Conservation (phyloP, 495 filamentous ascomycete species). For the Tuber brumale region DNA sequence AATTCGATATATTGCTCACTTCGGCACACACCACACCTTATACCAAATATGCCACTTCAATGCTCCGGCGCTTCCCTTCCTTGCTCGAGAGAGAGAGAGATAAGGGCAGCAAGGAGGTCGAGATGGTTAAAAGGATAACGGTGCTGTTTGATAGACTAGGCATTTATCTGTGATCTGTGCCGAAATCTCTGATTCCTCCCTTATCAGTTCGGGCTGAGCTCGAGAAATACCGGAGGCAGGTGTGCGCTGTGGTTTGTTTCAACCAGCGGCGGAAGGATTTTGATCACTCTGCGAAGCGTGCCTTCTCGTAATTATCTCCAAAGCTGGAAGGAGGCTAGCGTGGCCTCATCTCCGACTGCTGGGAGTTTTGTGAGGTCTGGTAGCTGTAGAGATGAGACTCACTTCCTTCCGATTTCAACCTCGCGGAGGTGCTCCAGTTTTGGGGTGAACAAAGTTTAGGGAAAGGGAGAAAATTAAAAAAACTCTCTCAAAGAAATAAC, state of each 20-base stretch:
- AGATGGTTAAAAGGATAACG: neutral
- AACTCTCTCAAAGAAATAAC: neutral
- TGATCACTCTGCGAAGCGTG: neutral
- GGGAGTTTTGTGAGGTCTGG: neutral
- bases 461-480: neutral
- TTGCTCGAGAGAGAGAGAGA: neutral
- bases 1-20: conserved; percentile 5
- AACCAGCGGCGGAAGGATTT: neutral
- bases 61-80: neutral
- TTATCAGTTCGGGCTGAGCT: conserved; percentile 1
- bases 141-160: neutral
- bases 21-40: neutral
- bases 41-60: neutral
- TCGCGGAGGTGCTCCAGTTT: neutral
- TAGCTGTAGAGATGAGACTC: neutral
- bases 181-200: conserved; percentile 2
- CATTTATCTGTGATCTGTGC: neutral
- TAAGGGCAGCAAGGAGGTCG: neutral
- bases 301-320: neutral
- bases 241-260: conserved; percentile 2
- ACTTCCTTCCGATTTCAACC: neutral
- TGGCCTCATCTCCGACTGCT: neutral
- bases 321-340: neutral
- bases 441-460: neutral
- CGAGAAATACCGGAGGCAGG: conserved; percentile 3